Percentiles rank a stretch among this genome's conserved stretches.
Evolutionary conservation across 257 asterid species (phyloP).

Genomic region (Solanum pennellii): DNA sequence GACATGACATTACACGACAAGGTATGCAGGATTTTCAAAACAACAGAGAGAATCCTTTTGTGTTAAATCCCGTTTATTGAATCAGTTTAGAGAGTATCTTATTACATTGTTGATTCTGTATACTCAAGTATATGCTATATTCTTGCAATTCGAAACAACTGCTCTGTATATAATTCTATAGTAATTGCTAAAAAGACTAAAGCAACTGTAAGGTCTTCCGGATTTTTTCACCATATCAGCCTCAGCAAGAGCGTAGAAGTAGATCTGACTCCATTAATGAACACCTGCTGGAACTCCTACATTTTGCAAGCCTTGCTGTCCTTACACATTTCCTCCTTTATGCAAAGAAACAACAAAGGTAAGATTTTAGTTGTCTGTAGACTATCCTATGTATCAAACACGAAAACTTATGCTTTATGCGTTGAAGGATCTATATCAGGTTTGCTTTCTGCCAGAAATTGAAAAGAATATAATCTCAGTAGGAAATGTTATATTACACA

Average conservation of each 20-base stretch:
- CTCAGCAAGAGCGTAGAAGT: neutral
- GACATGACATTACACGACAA: neutral
- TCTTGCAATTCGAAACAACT: neutral
- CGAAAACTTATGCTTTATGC: neutral
- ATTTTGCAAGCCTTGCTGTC: constrained; percentile 56
- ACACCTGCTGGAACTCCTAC: constrained; percentile 11
- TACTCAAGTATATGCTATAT: neutral
- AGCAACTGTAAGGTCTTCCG: neutral
- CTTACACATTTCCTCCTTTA: constrained; percentile 44
- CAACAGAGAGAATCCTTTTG: neutral
- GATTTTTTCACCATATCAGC: neutral
- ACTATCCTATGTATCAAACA: neutral
- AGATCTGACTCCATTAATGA: neutral
- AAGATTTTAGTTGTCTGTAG: neutral
- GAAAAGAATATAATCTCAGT: neutral
- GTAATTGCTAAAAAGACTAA: neutral
- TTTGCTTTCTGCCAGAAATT: neutral
- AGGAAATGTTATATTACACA: neutral
- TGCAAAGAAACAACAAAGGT: neutral
- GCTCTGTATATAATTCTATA: neutral
- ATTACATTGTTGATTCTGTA: neutral
- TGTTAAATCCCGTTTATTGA: neutral
- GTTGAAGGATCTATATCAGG: neutral
- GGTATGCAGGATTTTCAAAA: neutral
- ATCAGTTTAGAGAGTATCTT: neutral